Conservation (phyloP, 2,329 filamentous ascomycete genomes). For the Tolypocladium tundrense region DNA sequence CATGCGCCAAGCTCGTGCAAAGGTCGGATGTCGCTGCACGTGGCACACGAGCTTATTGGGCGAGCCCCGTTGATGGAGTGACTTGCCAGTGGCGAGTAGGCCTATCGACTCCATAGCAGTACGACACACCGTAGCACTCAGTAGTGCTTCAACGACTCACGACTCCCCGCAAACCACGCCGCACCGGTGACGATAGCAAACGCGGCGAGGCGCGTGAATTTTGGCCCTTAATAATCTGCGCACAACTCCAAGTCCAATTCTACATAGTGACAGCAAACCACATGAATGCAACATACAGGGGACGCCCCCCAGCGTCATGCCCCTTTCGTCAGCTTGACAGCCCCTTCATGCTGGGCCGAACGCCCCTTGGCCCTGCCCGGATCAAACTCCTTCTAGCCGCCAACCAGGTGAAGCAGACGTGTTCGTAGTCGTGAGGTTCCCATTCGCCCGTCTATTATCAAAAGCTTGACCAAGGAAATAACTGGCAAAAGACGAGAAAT, state of each 20-base stretch:
- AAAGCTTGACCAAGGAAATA: not conserved
- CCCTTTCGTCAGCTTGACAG: not conserved
- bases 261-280: not conserved
- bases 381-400: constrained; percentile 1
- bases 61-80: not conserved
- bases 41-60: not conserved
- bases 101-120: no score
- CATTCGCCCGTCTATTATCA: not conserved
- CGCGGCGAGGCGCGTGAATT: not conserved
- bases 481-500: not conserved
- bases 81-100: not conserved
- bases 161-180: not conserved
- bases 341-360: not conserved
- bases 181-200: not conserved
- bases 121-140: no score
- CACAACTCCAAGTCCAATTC: not conserved
- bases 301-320: not conserved
- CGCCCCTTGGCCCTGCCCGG: not conserved
- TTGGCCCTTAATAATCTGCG: not conserved
- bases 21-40: not conserved
- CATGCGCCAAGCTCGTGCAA: not conserved
- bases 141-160: not conserved
- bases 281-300: not conserved
- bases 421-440: not conserved
- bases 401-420: not conserved